A percentile compares a stretch with the other conserved stretches of the same genome.
Evolutionary conservation across 257 asterid genomes (phyloP).

Genomic region (Petunia axillaris): DNA sequence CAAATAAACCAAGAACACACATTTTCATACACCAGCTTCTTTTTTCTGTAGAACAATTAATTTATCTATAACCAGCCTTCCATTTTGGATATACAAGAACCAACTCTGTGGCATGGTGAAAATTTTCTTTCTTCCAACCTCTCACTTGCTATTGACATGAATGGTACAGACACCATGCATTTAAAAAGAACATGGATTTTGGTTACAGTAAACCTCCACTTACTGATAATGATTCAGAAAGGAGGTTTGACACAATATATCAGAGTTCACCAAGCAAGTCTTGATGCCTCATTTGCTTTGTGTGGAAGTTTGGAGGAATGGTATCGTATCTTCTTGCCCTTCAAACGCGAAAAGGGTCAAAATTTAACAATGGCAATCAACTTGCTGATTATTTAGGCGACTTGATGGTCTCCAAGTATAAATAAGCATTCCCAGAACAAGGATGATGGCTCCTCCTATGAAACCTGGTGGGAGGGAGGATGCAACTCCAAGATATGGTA

Average conservation of each 20-base stretch:
- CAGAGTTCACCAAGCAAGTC: not conserved
- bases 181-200: conserved; percentile 22
- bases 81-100: not conserved
- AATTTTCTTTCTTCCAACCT: not conserved
- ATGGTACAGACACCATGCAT: conserved; percentile 22
- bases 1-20: not conserved
- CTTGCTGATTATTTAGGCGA: conserved; percentile 36
- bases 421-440: conserved; percentile 63
- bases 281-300: conserved; percentile 4
- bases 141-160: not conserved
- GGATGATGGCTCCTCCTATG: conserved; percentile 70
- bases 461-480: conserved; percentile 92
- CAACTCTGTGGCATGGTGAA: not conserved
- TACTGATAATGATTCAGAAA: not conserved
- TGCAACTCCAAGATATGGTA: conserved; percentile 84
- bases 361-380: conserved; percentile 15
- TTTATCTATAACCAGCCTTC: not conserved
- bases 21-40: not conserved
- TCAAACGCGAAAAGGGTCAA: not conserved
- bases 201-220: not conserved
- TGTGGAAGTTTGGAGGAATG: not conserved
- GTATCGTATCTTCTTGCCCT: not conserved
- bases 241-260: not conserved
- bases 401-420: conserved; percentile 68
- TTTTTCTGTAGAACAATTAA: not conserved